Conservation (phyloP, 2,329 filamentous ascomycete species). For the Myriosclerotinia duriaeana region DNA sequence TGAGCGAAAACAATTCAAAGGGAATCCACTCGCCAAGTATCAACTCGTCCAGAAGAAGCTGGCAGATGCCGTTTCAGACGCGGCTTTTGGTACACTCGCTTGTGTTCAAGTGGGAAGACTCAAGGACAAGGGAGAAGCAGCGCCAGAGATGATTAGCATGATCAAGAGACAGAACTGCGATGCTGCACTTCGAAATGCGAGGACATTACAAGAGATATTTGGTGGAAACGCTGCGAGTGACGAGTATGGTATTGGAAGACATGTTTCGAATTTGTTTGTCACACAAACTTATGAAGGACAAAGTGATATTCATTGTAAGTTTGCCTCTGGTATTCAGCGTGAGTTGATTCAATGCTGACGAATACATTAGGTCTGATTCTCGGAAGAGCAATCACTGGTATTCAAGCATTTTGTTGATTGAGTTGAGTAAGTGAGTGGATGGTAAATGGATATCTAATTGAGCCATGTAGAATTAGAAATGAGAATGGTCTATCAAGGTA, state of each 20-base stretch:
- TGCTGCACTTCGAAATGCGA: slow-evolving; percentile 74
- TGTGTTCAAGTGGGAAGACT: slow-evolving; percentile 87
- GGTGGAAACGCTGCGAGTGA: slow-evolving; percentile 98
- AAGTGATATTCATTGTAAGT: slow-evolving; percentile 78
- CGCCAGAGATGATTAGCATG: slow-evolving; percentile 95
- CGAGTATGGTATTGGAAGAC: slow-evolving; percentile 91
- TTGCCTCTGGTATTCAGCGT: neutral
- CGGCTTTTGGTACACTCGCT: slow-evolving; percentile 85
- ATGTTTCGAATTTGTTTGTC: slow-evolving; percentile 94
- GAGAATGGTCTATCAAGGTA: neutral
- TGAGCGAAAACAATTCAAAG: slow-evolving; percentile 93
- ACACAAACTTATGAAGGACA: slow-evolving; percentile 98
- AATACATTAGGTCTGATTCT: slow-evolving; percentile 61
- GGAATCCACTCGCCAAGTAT: slow-evolving; percentile 91
- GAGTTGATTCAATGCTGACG: slow-evolving; percentile 34
- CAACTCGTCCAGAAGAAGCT: slow-evolving; percentile 98
- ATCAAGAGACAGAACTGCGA: slow-evolving; percentile 98
- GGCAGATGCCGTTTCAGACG: slow-evolving; percentile 87
- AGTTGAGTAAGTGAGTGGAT: neutral
- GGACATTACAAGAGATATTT: slow-evolving; percentile 89
- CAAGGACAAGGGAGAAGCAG: slow-evolving; percentile 84
- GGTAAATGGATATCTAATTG: neutral
- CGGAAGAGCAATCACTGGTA: slow-evolving; percentile 67
- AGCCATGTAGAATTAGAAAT: neutral
- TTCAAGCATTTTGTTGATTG: slow-evolving; percentile 70